A percentile compares a stretch with the other conserved stretches of the same genome.
Conservation (phyloP, 495 filamentous ascomycete genomes). For the Cladorrhinum samala region DNA sequence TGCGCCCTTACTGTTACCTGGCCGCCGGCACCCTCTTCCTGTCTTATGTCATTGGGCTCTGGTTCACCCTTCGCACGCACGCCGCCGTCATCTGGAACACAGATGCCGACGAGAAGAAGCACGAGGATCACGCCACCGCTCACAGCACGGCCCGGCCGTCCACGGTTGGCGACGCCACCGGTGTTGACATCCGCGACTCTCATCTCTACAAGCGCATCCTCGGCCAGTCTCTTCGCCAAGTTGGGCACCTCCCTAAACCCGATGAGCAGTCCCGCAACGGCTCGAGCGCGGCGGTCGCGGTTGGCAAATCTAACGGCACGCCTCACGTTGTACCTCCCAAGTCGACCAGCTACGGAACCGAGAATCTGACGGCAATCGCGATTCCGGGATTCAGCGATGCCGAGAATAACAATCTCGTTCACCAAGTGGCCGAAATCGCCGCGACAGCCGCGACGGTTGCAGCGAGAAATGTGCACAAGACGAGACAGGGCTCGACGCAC, state of each 20-base stretch:
- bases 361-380: slow-evolving; percentile 37
- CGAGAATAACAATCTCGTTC: slow-evolving; percentile 72
- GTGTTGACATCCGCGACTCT: slow-evolving; percentile 66
- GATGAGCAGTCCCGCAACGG: slow-evolving; percentile 42
- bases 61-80: slow-evolving; percentile 95
- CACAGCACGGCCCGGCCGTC: slow-evolving; percentile 39
- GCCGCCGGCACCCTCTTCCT: slow-evolving; percentile 80
- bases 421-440: slow-evolving; percentile 83
- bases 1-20: slow-evolving; percentile 88
- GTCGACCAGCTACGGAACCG: slow-evolving; percentile 35
- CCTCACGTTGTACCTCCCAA: slow-evolving; percentile 72
- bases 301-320: slow-evolving; percentile 35
- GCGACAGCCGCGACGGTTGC: slow-evolving; percentile 87
- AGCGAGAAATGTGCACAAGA: slow-evolving; percentile 59
- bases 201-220: slow-evolving; percentile 89
- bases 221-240: slow-evolving; percentile 77
- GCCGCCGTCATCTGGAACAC: slow-evolving; percentile 95
- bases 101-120: slow-evolving; percentile 79
- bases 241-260: slow-evolving; percentile 54
- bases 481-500: slow-evolving; percentile 18
- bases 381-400: slow-evolving; percentile 68
- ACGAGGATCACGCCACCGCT: slow-evolving; percentile 35
- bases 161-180: slow-evolving; percentile 34
- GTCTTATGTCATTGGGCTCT: slow-evolving; percentile 87
- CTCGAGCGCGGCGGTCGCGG: slow-evolving; percentile 28